Evolutionary conservation across 345 rosid species (phyloP).

Genomic region (Eutrema heterophyllum): DNA sequence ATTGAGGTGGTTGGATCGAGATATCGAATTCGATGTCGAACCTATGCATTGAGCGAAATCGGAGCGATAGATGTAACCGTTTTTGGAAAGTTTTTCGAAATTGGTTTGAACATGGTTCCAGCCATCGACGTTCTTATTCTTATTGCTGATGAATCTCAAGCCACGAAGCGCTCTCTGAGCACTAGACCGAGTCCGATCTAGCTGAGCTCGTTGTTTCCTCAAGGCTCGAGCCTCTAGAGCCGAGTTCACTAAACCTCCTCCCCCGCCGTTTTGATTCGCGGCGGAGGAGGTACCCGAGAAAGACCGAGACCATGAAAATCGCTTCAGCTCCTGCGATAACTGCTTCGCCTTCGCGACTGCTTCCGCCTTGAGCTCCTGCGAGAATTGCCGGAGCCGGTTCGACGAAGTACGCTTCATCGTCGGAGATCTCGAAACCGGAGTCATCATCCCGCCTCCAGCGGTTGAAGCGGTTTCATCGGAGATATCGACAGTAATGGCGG

Average conservation of each 20-base stretch:
- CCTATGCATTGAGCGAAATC: constrained; percentile 99
- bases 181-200: constrained; percentile 84
- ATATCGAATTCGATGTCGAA: constrained; percentile 8
- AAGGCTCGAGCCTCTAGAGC: constrained; percentile 80
- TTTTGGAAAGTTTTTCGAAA: constrained; percentile 67
- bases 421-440: constrained; percentile 66
- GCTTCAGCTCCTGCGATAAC: constrained; percentile 66
- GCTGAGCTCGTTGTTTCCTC: constrained; percentile 80
- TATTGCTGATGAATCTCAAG: constrained; percentile 71
- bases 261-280: constrained; percentile 24
- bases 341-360: constrained; percentile 92
- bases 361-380: constrained; percentile 93
- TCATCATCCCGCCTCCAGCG: background rate
- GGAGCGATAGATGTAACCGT: constrained; percentile 67
- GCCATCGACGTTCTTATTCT: constrained; percentile 46
- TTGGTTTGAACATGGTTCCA: constrained; percentile 77
- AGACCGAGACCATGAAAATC: constrained; percentile 75
- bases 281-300: constrained; percentile 35
- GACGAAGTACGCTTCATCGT: constrained; percentile 68
- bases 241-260: constrained; percentile 47
- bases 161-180: constrained; percentile 93
- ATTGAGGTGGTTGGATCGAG: background rate
- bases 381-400: constrained; percentile 54
- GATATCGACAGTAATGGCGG: constrained; percentile 36
- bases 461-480: constrained; percentile 33